Conservation (phyloP, 2,329 filamentous ascomycete species). For the Alternaria sp. region DNA sequence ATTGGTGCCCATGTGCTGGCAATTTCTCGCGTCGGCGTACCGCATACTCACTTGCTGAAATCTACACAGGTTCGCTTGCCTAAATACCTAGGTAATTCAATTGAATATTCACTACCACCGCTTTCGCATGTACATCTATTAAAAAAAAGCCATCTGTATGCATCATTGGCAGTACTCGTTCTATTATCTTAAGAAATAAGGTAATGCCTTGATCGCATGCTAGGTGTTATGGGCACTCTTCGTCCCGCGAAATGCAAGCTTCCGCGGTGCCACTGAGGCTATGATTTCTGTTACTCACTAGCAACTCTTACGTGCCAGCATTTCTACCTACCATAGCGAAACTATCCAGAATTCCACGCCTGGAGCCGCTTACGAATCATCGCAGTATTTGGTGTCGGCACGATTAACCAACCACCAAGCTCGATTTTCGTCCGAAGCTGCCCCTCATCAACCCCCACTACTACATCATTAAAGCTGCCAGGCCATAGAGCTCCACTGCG, state of each 20-base stretch:
- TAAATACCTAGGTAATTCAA: neutral
- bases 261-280: neutral
- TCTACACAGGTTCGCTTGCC: neutral
- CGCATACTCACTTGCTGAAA: neutral
- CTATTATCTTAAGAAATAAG: neutral
- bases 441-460: slow-evolving; percentile 35
- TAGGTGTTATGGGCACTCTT: neutral
- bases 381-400: slow-evolving; percentile 5
- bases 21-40: neutral
- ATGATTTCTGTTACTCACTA: neutral
- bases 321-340: neutral
- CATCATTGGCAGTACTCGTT: neutral
- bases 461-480: slow-evolving; percentile 1
- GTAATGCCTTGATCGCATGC: neutral
- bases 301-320: neutral
- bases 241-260: neutral
- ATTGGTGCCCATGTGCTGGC: too few relatives aligned
- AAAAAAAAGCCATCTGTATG: neutral
- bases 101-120: neutral
- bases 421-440: slow-evolving; percentile 31
- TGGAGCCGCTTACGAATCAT: neutral
- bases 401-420: slow-evolving; percentile 36
- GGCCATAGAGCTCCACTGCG: neutral
- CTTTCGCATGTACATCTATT: neutral
- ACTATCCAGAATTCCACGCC: neutral